phyloP scores from a whole-genome alignment of 1,139 yeast species.

The Yamadazyma blattariae region DNA sequence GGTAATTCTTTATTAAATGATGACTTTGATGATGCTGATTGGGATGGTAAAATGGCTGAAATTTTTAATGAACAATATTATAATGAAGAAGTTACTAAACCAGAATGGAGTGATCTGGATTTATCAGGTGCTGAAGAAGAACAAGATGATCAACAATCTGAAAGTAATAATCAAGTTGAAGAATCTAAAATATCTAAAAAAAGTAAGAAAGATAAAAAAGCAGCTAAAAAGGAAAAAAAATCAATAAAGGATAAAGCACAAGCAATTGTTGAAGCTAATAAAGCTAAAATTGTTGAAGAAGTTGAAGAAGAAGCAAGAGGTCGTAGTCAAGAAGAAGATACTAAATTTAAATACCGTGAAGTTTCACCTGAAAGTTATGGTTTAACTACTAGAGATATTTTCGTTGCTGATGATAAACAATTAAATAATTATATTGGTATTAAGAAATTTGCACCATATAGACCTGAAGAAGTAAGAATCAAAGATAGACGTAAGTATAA shows the following conservation, averaged over 20 bases:
- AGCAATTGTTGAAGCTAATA: constrained; percentile 54
- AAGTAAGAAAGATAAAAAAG: constrained; percentile 54
- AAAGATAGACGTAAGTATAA: constrained; percentile 84
- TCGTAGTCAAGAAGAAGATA: constrained; percentile 38
- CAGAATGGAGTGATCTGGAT: constrained; percentile 37
- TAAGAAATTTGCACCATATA: constrained; percentile 90
- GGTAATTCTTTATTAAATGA: constrained; percentile 77
- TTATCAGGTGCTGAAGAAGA: constrained; percentile 29
- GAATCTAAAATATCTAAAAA: constrained; percentile 44
- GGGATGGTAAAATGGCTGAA: constrained; percentile 87
- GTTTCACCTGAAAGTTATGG: constrained; percentile 96
- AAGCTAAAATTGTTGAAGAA: constrained; percentile 51
- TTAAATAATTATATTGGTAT: constrained; percentile 82
- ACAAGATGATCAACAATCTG: constrained; percentile 27
- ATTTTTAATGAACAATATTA: constrained; percentile 83
- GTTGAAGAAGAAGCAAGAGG: constrained; percentile 66
- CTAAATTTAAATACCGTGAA: constrained; percentile 81
- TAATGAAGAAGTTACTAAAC: constrained; percentile 48
- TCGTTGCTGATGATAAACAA: constrained; percentile 84
- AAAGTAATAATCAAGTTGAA: constrained; percentile 32
- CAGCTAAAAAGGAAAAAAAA: constrained; percentile 61
- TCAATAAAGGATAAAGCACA: constrained; percentile 67
- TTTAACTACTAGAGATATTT: constrained; percentile 78
- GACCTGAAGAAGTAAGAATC: constrained; percentile 67
- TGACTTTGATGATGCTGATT: constrained; percentile 86